A percentile compares a stretch with the other conserved stretches of the same genome.
These are phyloP conservation scores for Mycena amicta DNA, from an alignment of 768 basidiomycete genomes.

Conservation along the genomic window DNA sequence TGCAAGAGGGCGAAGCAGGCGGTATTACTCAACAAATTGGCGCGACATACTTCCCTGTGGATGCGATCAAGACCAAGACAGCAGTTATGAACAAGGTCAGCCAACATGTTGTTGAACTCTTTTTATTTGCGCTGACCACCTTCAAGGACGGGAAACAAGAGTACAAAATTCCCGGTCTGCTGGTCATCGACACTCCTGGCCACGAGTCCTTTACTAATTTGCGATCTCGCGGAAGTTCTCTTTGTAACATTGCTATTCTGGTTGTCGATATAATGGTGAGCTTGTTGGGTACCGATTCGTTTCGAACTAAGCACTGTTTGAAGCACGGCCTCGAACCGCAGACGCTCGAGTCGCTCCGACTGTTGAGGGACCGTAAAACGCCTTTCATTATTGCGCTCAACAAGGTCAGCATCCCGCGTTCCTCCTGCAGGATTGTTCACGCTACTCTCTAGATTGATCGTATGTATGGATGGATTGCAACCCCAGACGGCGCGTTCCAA, in stretches of 20 bases:
- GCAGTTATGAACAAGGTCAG: slow-evolving; percentile 84
- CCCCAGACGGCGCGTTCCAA: slow-evolving; percentile 89
- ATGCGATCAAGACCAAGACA: slow-evolving; percentile 93
- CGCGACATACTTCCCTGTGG: slow-evolving; percentile 97
- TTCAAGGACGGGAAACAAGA: slow-evolving; percentile 76
- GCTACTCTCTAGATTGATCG: slow-evolving; percentile 81
- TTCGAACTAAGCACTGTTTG: slow-evolving; percentile 6
- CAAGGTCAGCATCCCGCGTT: slow-evolving; percentile 57
- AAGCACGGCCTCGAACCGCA: slow-evolving; percentile 98
- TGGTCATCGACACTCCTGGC: slow-evolving; percentile 97
- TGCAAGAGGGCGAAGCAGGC: slow-evolving; percentile 98
- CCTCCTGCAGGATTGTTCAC: slow-evolving; percentile 3
- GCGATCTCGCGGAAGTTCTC: slow-evolving; percentile 91
- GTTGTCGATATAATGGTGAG: slow-evolving; percentile 97
- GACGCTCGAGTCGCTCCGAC: slow-evolving; percentile 91
- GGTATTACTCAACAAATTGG: slow-evolving; percentile 99
- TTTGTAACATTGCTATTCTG: slow-evolving; percentile 98
- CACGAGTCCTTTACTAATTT: slow-evolving; percentile 99
- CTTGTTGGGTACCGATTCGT: background rate
- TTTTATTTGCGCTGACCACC: slow-evolving; percentile 3
- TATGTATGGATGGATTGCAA: slow-evolving; percentile 92
- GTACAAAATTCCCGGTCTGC: slow-evolving; percentile 95
- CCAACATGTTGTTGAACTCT: background rate
- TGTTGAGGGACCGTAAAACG: slow-evolving; percentile 90
- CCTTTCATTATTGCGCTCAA: slow-evolving; percentile 99